Evolutionary conservation across 140 eudicot genomes (phyloP), one percentile per base, ranked within the genome.

Genomic region (Oenanthe javanica): DNA sequence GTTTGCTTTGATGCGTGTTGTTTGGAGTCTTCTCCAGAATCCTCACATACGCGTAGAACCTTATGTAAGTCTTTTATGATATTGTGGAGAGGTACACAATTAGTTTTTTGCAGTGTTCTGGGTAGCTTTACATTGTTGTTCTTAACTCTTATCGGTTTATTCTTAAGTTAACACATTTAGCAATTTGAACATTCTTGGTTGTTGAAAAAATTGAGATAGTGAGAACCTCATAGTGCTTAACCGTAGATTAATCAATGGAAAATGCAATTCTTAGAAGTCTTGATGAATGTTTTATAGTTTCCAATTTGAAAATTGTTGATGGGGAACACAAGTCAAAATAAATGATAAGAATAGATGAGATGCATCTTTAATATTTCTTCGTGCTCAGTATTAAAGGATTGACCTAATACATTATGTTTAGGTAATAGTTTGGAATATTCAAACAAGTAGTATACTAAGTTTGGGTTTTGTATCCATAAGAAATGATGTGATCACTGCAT

Each of bases 1-100:
- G 75, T 88, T 88, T 81, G 91, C 93, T 80, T 81, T 85, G 80
- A 91, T 91, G 93, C 93, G 93, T 73, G 86, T 91, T 79, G 96
- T 89, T 80, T 80, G 86, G 84, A 89, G 96, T 82, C 96, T 91
- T 80, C 87, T 91, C 42, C 86, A 87, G 83, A 91, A 91, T 79
- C 93, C 96, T 18, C 96, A 89, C 85, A 84, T 91, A 85, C 89
- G 86, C 12, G 77, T 91, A 6, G 96, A 91, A 86, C 93, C 89
- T 81, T 91, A 91, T 79, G 96, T 89, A 80, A 84, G 91, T 79
- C 31, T 72, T 31, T 9, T 43, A 18, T 15, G 43, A 36, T 42
- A 16, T 12, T 46, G n/a, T 21, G 48, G 21, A 23, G n/a, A 48
- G 2, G 11, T 16, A 14, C 45, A 21, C 13, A 61, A 81, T 23